Conservation (phyloP, 441 rosid genomes). For the Adansonia rubrostipa region DNA sequence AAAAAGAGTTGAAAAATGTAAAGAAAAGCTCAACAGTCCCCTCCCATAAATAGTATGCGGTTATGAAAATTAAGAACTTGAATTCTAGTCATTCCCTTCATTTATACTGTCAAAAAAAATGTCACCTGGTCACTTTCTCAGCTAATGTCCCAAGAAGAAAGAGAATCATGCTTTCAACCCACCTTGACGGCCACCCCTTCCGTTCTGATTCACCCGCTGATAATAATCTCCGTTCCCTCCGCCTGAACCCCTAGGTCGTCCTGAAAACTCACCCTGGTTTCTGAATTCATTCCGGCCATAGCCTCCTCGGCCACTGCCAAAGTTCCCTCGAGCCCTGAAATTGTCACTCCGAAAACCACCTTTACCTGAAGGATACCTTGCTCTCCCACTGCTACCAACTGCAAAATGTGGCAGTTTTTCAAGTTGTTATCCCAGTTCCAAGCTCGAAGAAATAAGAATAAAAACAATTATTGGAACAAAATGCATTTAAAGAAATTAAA, state of each 20-base stretch:
- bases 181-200: constrained; percentile 56
- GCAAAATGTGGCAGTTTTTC: constrained; percentile 30
- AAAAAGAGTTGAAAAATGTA: no score
- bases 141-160: constrained; percentile 17
- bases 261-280: constrained; percentile 68
- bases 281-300: constrained; percentile 71
- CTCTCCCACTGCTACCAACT: constrained; percentile 66
- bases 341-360: constrained; percentile 67
- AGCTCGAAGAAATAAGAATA: neutral
- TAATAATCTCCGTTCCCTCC: constrained; percentile 64
- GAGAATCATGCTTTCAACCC: constrained; percentile 34
- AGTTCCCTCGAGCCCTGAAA: constrained; percentile 70
- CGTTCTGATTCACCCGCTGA: constrained; percentile 67
- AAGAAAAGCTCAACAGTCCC: constrained; percentile 18
- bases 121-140: constrained; percentile 20
- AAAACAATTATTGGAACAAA: no score
- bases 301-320: constrained; percentile 61
- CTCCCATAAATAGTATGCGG: constrained; percentile 23
- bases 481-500: neutral
- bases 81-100: constrained; percentile 36
- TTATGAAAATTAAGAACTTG: constrained; percentile 31
- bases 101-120: constrained; percentile 33
- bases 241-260: constrained; percentile 64
- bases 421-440: neutral
- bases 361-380: constrained; percentile 73